Percentiles rank a stretch among this genome's conserved stretches.
phyloP scores from a whole-genome alignment of 352 stramenopile genomes.

The Albugo candida region DNA sequence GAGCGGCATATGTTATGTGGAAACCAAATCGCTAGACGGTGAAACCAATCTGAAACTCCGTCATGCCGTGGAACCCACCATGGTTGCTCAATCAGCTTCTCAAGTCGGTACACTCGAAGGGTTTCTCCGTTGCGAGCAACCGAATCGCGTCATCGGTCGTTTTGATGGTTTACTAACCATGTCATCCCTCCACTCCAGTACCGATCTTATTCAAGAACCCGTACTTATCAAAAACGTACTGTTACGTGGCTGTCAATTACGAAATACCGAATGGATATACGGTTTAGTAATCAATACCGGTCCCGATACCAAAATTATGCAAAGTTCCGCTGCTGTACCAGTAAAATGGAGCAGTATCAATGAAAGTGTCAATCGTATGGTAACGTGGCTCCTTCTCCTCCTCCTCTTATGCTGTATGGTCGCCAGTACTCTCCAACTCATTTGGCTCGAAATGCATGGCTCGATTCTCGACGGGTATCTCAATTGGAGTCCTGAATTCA shows the following conservation, averaged over 20 bases:
- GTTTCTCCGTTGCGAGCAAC: constrained; percentile 1
- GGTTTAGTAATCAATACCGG: constrained; percentile 88
- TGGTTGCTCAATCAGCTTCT: constrained; percentile 11
- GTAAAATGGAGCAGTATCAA: constrained; percentile 77
- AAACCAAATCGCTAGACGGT: constrained; percentile 75
- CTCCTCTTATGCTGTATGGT: constrained; percentile 42
- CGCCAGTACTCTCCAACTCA: constrained; percentile 17
- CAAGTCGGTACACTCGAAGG: constrained; percentile 14
- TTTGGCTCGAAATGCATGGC: constrained; percentile 17
- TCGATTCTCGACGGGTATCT: background rate
- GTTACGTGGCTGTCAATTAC: constrained; percentile 81
- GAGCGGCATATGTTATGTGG: constrained; percentile 46
- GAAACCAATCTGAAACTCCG: constrained; percentile 79
- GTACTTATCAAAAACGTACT: constrained; percentile 79
- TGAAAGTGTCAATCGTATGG: constrained; percentile 56
- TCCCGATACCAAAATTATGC: constrained; percentile 70
- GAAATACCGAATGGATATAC: constrained; percentile 89
- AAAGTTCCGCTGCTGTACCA: constrained; percentile 45
- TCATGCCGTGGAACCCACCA: constrained; percentile 21
- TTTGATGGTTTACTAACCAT: constrained; percentile 12
- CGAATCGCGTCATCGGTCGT: constrained; percentile 8
- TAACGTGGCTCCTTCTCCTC: constrained; percentile 49
- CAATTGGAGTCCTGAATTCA: background rate
- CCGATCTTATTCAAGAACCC: constrained; percentile 67
- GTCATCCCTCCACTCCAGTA: constrained; percentile 18